Evolutionary conservation across 768 basidiomycete genomes (phyloP), one percentile per base, ranked within the genome.

Genomic region (Hirschioporus abietinus): DNA sequence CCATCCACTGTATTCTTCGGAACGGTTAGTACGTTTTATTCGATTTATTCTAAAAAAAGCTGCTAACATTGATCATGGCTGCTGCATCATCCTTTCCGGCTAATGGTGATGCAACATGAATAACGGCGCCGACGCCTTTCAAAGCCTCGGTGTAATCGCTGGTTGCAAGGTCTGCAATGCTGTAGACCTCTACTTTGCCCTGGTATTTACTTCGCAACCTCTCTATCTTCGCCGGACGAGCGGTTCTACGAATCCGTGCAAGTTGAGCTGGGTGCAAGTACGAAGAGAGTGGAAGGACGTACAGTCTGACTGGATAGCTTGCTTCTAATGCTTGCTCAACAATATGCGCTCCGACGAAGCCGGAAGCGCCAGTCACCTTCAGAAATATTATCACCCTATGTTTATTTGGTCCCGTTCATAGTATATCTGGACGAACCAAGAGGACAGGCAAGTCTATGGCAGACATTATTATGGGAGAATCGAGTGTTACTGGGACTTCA

Each of bases 1-100:
- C 74, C 73, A 8, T 68, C 68, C 7, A 71, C 64, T 1, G 73
- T 69, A n/a, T 66, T 71, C 79, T 81, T 30, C 30, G 59, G 9
- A 25, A 67, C n/a, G n/a, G n/a, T n/a, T n/a, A 42, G 6, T 7
- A 12, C 3, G 35, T 17, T 24, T 67, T 64, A 35, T 24, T 65
- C 60, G 20, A 64, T 66, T 60, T 65, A 63, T 27, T 61, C 70
- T 12, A 66, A 70, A 61, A 69, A 66, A 67, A 73, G 23, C 1
- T 12, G 68, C 67, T 58, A 1, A 69, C 69, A 1, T 66, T 52
- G 17, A 73, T 30, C 26, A 68, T 36, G 24, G 63, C 70, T 17
- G 70, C 66, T 10, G 72, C 63, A 52, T 57, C 58, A 5, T 59
- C 57, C 8, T 35, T 60, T 6, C 63, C 66, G 18, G 70, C 67